Base-by-base conservation (phyloP, 2,329 filamentous ascomycete genomes). In the Exophiala spinifera region DNA sequence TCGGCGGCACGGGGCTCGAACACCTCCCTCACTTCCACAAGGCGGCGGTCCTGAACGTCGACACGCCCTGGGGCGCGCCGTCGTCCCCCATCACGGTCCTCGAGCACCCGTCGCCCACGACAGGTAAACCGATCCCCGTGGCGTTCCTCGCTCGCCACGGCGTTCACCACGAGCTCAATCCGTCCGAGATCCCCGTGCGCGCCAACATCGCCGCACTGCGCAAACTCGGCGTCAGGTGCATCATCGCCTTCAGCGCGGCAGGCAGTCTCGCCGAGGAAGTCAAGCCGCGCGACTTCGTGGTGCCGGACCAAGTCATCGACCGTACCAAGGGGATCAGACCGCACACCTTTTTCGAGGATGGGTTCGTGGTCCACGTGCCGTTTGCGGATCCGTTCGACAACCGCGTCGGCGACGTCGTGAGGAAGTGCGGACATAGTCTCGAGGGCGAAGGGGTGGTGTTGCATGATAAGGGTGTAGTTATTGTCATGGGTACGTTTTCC, bases 141-240 rank as follows among this genome's bases (percentile, higher is more conserved):
- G 94, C 94, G 52, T 99, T 99, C 79, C 83, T 99, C 64, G 90
- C 91, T 60, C 90, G 94, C 42, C 94, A 99, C 74, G 94, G 94
- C 62, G 70, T 84, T 11, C 80, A 94, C 81, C 94, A 99, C 77
- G 83, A 96, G 73, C 80, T 88, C 63, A 90, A 91, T 4, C 94
- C 94, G 0, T 91, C 96, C 69, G 94, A 99, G 74, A 88, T 99
- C n/a, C 91, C 91, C 56, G 83, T 86, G 62, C 89, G 89, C 61
- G 94, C 94, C 73, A 99, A 97, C 78, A 95, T 99, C 67, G 92
- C 94, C n/a, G 94, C 94, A n/a, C 80, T 99, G 60, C 86, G 94
- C 62, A 85, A 83, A 65, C 79, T 99, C 57, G 94, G 94, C 63
- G 94, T 97, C 43, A 86, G 91, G 67, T 88, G 85, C 69, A 83